Conservation (phyloP, 169 alveolate species). For the Toxoplasma gondii region DNA sequence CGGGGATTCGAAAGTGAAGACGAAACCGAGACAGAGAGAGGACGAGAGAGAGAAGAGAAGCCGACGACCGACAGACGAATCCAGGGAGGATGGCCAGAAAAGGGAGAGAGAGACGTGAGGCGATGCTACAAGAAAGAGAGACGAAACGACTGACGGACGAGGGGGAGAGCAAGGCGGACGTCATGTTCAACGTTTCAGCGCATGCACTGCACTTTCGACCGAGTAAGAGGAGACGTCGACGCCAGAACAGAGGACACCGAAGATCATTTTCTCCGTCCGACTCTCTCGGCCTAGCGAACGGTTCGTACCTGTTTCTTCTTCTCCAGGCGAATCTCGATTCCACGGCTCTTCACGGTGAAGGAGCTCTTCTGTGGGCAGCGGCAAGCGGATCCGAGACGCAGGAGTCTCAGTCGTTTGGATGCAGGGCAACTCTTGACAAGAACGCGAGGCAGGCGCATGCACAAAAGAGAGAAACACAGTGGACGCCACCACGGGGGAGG, state of each 20-base stretch:
- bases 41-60: neutral
- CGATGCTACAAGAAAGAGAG: neutral
- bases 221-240: neutral
- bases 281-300: neutral
- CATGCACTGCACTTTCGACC: too few relatives aligned
- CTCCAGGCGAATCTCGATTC: neutral
- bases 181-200: neutral
- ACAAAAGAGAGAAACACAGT: too few relatives aligned
- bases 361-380: neutral
- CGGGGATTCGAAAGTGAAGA: neutral
- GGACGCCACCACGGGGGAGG: too few relatives aligned
- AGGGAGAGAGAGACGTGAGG: neutral
- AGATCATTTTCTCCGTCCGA: too few relatives aligned
- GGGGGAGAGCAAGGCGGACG: neutral
- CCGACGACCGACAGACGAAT: neutral
- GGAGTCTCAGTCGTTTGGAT: too few relatives aligned
- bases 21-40: neutral
- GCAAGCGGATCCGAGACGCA: neutral
- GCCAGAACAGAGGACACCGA: too few relatives aligned
- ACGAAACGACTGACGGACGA: neutral
- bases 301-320: neutral
- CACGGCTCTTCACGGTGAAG: neutral
- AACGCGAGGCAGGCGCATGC: too few relatives aligned
- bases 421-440: too few relatives aligned
- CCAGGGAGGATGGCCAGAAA: neutral